Evolutionary conservation across 2,329 filamentous ascomycete genomes (phyloP).

Genomic region (Whalleya microplaca): DNA sequence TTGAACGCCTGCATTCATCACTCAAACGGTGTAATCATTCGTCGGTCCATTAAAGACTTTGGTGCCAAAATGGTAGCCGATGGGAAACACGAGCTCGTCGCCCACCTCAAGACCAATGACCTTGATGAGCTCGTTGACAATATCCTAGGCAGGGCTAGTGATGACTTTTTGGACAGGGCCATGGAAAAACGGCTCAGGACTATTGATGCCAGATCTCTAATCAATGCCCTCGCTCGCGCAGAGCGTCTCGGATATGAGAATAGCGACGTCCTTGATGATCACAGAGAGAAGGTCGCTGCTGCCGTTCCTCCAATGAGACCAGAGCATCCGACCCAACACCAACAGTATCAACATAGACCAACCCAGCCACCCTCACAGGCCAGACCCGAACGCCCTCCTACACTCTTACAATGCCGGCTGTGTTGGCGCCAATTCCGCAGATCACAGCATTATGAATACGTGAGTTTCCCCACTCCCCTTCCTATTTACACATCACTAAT

Average conservation of each 20-base stretch:
- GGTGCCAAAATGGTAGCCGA: constrained; percentile 47
- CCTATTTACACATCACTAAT: constrained; percentile 3
- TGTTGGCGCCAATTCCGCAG: constrained; percentile 37
- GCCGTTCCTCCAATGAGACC: constrained; percentile 7
- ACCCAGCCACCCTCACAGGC: constrained; percentile 23
- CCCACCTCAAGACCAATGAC: constrained; percentile 44
- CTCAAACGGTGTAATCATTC: constrained; percentile 43
- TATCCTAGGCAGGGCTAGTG: constrained; percentile 52
- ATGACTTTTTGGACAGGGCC: constrained; percentile 55
- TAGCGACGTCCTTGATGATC: constrained; percentile 52
- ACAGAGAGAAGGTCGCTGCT: constrained; percentile 41
- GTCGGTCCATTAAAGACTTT: constrained; percentile 48
- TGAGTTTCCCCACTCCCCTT: constrained; percentile 21
- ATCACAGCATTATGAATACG: constrained; percentile 35
- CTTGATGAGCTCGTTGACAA: constrained; percentile 50
- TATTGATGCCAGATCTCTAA: constrained; percentile 57
- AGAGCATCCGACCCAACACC: background rate
- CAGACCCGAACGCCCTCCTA: constrained; percentile 25
- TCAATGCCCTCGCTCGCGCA: constrained; percentile 60
- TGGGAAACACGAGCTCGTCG: constrained; percentile 47
- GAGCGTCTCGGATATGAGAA: constrained; percentile 61
- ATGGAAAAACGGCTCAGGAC: constrained; percentile 56
- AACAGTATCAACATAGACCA: constrained; percentile 9
- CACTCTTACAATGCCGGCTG: constrained; percentile 32
- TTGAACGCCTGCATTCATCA: constrained; percentile 55